Evolutionary conservation across 2,329 filamentous ascomycete genomes (phyloP), one percentile per base, ranked within the genome.

Genomic region (Xylaria digitata): DNA sequence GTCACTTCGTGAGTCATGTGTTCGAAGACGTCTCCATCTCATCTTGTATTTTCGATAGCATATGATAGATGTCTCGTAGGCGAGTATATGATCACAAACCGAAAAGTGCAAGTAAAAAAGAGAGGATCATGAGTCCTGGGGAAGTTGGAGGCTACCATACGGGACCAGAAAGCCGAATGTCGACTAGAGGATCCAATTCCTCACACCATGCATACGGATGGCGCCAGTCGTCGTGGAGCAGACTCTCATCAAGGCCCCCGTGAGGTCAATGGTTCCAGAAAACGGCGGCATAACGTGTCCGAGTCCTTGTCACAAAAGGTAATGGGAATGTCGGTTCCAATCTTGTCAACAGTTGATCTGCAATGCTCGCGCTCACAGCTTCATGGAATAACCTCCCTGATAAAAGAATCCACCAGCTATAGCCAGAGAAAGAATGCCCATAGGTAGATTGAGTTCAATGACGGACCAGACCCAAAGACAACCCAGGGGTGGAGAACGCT

Each of bases 381-480:
- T 79, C n/a, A 87, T 77, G 32, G 75, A 78, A 72, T 88, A 89
- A 1, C 85, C 87, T 19, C 82, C 80, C 30, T 78, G 75, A 77
- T 81, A 83, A 30, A 86, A 75, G 70, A 84, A 90, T 4, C 70
- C 76, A 1, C 74, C 82, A 1, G 82, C 80, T 1, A 80, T 71
- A 2, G 78, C 76, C 42, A 90, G 76, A 70, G 87, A 90, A 13
- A 79, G 71, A 1, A 90, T 81, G 0, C 92, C 92, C 74, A 87
- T 89, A 0, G 83, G 75, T 46, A 97, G 82, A 62, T 93, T 86
- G 80, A 97, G 86, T 81, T 99, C 96, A 19, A 98, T 85, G 23
- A 98, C 90, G 37, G 91, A 89, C 94, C 95, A 98, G 4, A 98
- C 86, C 94, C 95, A 98, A 19, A 98, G 79, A 46, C 92, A 95